Base-by-base conservation (phyloP, 306 rosid genomes). In the Fragaria vesca region DNA sequence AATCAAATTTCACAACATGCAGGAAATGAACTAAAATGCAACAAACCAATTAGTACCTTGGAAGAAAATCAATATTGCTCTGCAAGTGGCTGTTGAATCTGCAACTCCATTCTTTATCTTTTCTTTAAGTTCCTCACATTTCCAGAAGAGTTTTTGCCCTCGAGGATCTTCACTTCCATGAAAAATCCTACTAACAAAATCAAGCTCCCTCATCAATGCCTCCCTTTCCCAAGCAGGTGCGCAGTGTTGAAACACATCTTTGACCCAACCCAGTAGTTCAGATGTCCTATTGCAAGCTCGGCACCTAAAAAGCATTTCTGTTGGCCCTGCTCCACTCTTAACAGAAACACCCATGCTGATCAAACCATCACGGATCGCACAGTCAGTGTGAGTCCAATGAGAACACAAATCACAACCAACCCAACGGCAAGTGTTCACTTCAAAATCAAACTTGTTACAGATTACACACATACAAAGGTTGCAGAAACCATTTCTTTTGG, bases 341-440 rank as follows among this genome's bases (percentile, higher is more conserved):
- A 83, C 83, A 12, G 92, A 83, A 75, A 97, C 89, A 28, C 97
- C 97, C 94, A 84, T 86, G 82, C 83, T 82, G 62, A 95, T 93
- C 73, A 86, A 93, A 76, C 93, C 93, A 80, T 93, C 99, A 30
- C 91, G 97, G 83, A 95, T 95, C 38, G 99, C 97, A 84, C 99
- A 95, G 81, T 95, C 97, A 1, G 99, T 95, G 83, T 95, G 99
- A 69, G 99, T 92, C 99, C 99, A 95, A 82, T 95, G 98, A 68
- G 97, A 93, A 65, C 98, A 95, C 72, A 91, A 78, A 81, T 95
- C 99, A 82, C 99, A 95, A 71, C 99, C 97, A 82, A 95, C 84
- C 99, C 99, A 95, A 15, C 99, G 97, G 75, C 99, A 95, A 24
- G 99, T 95, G 78, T 93, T 95, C 42, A 95, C 97, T 91, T 95